Evolutionary conservation across 495 filamentous ascomycete species (phyloP).

Genomic region (Aspergillus indologenus): DNA sequence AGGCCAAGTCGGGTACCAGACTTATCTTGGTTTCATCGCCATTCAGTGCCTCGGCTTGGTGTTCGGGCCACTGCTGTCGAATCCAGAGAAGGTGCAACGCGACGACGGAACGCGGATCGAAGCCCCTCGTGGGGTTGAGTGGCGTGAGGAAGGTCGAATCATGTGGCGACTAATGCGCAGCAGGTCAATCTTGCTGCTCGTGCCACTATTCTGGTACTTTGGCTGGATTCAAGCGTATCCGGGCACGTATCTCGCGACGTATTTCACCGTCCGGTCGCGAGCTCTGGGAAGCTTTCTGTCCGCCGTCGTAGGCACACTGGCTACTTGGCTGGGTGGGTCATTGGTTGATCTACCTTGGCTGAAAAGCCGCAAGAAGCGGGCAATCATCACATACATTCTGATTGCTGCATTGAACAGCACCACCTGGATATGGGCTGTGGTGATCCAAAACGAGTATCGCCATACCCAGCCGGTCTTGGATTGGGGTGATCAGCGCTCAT

Average conservation of each 20-base stretch:
- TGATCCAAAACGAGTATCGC: slow-evolving; percentile 27
- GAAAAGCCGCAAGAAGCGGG: slow-evolving; percentile 19
- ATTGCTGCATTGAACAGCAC: slow-evolving; percentile 22
- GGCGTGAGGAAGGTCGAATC: slow-evolving; percentile 22
- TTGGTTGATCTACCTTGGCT: slow-evolving; percentile 24
- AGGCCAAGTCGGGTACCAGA: slow-evolving; percentile 51
- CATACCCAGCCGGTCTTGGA: slow-evolving; percentile 24
- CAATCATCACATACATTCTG: slow-evolving; percentile 18
- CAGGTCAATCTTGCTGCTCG: slow-evolving; percentile 47
- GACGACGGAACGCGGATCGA: slow-evolving; percentile 40
- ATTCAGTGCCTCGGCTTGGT: slow-evolving; percentile 50
- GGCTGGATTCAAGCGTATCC: slow-evolving; percentile 49
- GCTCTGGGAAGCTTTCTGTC: slow-evolving; percentile 47
- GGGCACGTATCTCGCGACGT: slow-evolving; percentile 55
- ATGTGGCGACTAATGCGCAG: slow-evolving; percentile 40
- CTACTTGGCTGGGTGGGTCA: slow-evolving; percentile 21
- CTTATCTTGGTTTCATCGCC: slow-evolving; percentile 51
- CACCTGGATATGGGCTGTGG: slow-evolving; percentile 28
- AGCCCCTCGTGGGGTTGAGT: slow-evolving; percentile 25
- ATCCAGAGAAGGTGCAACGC: slow-evolving; percentile 52
- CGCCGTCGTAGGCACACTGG: slow-evolving; percentile 46
- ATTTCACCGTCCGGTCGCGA: slow-evolving; percentile 53
- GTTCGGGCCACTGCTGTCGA: slow-evolving; percentile 47
- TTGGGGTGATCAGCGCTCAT: slow-evolving; percentile 23
- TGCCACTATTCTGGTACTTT: slow-evolving; percentile 51